phyloP scores from a whole-genome alignment of 1,284 basidiomycete genomes.

The Stygiomarasmius scandens region DNA sequence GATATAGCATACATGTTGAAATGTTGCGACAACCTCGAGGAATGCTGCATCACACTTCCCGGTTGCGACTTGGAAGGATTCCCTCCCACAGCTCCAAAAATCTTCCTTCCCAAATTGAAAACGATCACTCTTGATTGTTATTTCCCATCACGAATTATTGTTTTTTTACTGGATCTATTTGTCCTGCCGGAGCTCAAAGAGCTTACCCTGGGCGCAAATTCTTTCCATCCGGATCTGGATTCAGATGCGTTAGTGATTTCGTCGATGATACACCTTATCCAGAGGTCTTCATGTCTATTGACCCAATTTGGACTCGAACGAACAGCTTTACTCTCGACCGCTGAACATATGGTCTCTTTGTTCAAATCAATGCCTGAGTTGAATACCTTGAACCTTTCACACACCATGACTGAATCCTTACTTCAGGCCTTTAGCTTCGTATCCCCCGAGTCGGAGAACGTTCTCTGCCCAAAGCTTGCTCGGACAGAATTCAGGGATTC shows the following conservation, averaged over 20 bases:
- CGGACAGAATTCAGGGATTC: neutral
- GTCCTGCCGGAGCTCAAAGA: neutral
- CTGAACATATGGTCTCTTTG: neutral
- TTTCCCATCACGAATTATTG: too few relatives aligned
- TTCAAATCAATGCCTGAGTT: conserved; percentile 2
- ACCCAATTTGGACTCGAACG: neutral
- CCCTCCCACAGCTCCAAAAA: neutral
- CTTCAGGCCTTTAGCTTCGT: neutral
- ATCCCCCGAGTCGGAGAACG: neutral
- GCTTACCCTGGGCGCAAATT: neutral
- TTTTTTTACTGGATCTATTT: neutral
- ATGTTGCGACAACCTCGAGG: neutral
- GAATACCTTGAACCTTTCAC: neutral
- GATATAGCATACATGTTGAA: neutral
- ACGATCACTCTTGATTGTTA: neutral
- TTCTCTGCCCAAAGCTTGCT: conserved; percentile 1
- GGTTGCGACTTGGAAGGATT: neutral
- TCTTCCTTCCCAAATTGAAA: neutral
- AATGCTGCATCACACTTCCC: neutral
- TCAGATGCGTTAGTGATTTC: too few relatives aligned
- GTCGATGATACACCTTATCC: neutral
- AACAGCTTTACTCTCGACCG: neutral
- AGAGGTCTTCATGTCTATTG: conserved; percentile 1
- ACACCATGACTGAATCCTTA: conserved; percentile 2
- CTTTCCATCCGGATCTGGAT: neutral